Percentiles rank a stretch among this genome's conserved stretches.
phyloP scores from a whole-genome alignment of 148 eudicot species.

The Vaccinium vitisidaea region DNA sequence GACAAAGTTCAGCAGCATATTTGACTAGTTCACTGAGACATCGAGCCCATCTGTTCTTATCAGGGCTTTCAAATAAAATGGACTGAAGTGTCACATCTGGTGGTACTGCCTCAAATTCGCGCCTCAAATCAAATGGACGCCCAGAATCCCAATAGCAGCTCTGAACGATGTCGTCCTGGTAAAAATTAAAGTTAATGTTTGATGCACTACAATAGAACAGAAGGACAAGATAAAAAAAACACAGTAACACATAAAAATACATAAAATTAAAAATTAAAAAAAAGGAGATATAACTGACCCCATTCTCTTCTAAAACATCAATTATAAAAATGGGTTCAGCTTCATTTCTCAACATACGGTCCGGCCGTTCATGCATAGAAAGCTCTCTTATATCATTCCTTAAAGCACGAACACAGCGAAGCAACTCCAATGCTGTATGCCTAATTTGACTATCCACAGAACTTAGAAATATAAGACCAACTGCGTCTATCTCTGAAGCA shows the following conservation, averaged over 20 bases:
- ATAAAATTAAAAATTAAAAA: not conserved
- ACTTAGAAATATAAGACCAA: conserved; percentile 93
- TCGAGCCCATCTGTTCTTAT: conserved; percentile 96
- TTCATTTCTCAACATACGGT: conserved; percentile 58
- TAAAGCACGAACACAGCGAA: conserved; percentile 93
- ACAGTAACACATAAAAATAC: not conserved
- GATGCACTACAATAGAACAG: not conserved
- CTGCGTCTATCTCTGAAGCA: conserved; percentile 96
- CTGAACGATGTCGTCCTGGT: conserved; percentile 99
- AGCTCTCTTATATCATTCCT: conserved; percentile 86
- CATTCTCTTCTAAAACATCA: conserved; percentile 95
- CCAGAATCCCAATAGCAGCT: conserved; percentile 97
- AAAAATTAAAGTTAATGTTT: conserved; percentile 18
- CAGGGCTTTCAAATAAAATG: conserved; percentile 91
- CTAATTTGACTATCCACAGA: conserved; percentile 98
- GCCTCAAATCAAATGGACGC: conserved; percentile 87
- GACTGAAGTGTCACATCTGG: conserved; percentile 91
- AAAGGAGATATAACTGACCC: conserved; percentile 51
- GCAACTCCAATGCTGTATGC: conserved; percentile 91
- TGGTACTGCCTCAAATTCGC: conserved; percentile 89
- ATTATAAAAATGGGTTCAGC: conserved; percentile 92
- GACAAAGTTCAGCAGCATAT: conserved; percentile 96
- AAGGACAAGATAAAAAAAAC: not conserved
- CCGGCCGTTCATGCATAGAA: conserved; percentile 60
- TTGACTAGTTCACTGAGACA: conserved; percentile 95